A percentile compares a stretch with the other conserved stretches of the same genome.
Conservation (phyloP, 176 grass and related monocot genomes). For the Oryza officinalis region DNA sequence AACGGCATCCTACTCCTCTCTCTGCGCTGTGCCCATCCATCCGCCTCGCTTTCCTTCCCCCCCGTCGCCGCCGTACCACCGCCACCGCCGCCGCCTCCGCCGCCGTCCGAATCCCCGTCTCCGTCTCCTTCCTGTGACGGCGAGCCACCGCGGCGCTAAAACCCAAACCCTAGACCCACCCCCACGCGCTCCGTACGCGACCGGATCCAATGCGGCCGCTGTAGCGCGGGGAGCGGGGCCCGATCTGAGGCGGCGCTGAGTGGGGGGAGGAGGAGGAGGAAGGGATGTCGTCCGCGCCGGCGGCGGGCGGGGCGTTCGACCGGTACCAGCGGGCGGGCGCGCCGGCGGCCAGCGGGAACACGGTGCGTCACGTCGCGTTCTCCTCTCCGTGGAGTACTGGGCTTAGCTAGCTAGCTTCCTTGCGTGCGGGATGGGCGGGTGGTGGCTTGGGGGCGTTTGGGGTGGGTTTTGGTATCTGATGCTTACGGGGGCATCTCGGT, state of each 20-base stretch:
- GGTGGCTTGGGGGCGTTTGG: conserved; percentile 23
- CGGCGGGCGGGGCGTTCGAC: conserved; percentile 57
- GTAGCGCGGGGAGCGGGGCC: conserved; percentile 17
- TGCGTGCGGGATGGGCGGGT: conserved; percentile 28
- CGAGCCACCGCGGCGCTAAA: conserved; percentile 10
- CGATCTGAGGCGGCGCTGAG: conserved; percentile 45
- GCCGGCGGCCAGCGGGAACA: conserved; percentile 42
- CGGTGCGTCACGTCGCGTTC: conserved; percentile 43
- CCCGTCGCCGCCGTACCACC: conserved; percentile 14
- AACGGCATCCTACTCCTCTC: not conserved
- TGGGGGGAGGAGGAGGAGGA: not conserved
- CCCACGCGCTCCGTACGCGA: not conserved
- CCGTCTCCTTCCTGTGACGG: not conserved
- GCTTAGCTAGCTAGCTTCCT: conserved; percentile 21
- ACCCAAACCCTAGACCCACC: conserved; percentile 53
- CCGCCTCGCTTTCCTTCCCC: conserved; percentile 6
- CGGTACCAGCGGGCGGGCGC: conserved; percentile 44
- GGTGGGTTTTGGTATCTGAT: conserved; percentile 46
- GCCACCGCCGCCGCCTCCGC: too few species aligned
- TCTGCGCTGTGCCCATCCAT: not conserved
- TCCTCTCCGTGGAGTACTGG: not conserved
- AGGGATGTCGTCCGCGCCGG: conserved; percentile 68
- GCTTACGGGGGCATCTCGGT: conserved; percentile 15
- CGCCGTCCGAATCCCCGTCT: not conserved
- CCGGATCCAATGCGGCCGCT: conserved; percentile 20